Evolutionary conservation across 2,329 filamentous ascomycete genomes (phyloP).

Genomic region (Didymella pinodella): DNA sequence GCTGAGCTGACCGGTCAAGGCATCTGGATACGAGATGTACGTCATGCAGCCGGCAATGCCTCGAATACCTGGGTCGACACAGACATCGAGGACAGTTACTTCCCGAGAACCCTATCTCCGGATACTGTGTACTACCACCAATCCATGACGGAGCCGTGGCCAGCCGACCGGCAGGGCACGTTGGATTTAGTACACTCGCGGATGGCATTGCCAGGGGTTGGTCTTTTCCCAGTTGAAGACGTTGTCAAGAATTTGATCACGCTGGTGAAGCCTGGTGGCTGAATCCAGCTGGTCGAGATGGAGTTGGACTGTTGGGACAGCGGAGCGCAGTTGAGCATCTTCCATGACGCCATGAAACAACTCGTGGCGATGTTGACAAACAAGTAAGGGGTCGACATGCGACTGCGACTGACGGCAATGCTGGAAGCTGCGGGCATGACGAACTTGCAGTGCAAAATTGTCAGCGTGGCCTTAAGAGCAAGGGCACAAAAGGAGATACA

Average conservation of each 20-base stretch:
- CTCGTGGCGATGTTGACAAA: constrained; percentile 22
- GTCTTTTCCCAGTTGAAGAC: constrained; percentile 17
- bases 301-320: constrained; percentile 21
- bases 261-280: constrained; percentile 26
- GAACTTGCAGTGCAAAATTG: constrained; percentile 20
- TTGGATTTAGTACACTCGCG: constrained; percentile 30
- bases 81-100: constrained; percentile 23
- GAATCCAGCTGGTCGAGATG: constrained; percentile 27
- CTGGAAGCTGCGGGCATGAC: constrained; percentile 19
- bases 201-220: constrained; percentile 23
- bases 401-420: constrained; percentile 19
- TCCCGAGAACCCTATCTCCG: constrained; percentile 10
- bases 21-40: constrained; percentile 2
- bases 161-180: constrained; percentile 15
- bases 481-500: constrained; percentile 18
- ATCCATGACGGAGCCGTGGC: constrained; percentile 26
- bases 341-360: constrained; percentile 21
- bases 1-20: not conserved
- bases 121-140: constrained; percentile 21
- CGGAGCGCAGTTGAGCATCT: constrained; percentile 13
- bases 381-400: constrained; percentile 25
- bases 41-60: constrained; percentile 4
- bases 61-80: constrained; percentile 19
- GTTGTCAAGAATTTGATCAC: constrained; percentile 19
- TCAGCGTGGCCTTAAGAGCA: constrained; percentile 15